Base-by-base conservation (phyloP, 768 basidiomycete species). In the Trametes cinnabarina region DNA sequence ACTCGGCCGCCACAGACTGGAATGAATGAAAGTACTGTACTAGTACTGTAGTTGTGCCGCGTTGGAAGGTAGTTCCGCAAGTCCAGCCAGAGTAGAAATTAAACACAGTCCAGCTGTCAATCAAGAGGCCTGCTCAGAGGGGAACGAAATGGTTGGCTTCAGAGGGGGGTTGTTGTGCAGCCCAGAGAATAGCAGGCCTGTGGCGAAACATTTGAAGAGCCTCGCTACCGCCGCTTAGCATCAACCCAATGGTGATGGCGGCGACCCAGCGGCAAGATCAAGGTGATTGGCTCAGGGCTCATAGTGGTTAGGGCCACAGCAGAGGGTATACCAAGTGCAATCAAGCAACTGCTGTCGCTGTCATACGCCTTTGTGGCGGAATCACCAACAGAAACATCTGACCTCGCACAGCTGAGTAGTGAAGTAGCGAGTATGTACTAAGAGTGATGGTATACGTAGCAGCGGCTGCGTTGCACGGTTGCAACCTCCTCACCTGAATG, bases 51-150 rank as follows among this genome's bases (percentile, higher is more conserved):
- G n/a, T n/a, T n/a, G n/a, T n/a, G n/a, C n/a, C n/a, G n/a, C n/a
- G n/a, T n/a, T n/a, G n/a, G n/a, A 7, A 32, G 30, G 30, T 32
- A 32, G 6, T 7, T 6, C 6, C 12, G 7, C 30, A 32, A 12
- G 30, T 54, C 50, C 48, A 52, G 41, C 53, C 50, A 22, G 15
- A 41, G 25, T 28, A 17, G 28, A 44, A 50, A 39, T n/a, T 32
- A 12, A 44, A 50, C 34, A 57, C 60, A 62, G 61, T 28, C 66
- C 64, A 60, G 66, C 66, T 65, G 63, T 35, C 49, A 42, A 35
- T 26, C 32, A 51, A 53, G 63, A 69, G 68, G 56, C 68, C 68
- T 66, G 69, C 68, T 69, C 65, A 42, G 47, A 40, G 30, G 46
- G 22, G 40, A 54, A 59, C 57, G 20, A 55, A 57, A 54, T 52